These are phyloP conservation scores for Aureobasidium leucospermi DNA, from an alignment of 2,329 filamentous ascomycete species.

Conservation along the genomic window DNA sequence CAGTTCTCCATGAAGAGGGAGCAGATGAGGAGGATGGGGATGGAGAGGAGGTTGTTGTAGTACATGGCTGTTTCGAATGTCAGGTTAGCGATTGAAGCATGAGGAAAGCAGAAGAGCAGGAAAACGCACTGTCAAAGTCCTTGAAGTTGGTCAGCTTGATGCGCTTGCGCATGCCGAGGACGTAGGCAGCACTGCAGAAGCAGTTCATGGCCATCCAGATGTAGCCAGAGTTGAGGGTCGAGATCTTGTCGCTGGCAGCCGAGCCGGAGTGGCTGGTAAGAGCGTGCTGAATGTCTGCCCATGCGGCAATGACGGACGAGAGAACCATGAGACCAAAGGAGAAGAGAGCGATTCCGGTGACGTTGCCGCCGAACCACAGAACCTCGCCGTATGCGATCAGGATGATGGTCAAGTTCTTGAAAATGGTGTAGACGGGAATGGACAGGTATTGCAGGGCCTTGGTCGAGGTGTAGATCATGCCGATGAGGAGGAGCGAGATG, in stretches of 20 bases:
- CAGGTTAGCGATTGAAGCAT: neutral
- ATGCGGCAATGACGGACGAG: conserved; percentile 88
- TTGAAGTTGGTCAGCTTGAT: conserved; percentile 99
- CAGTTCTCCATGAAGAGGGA: conserved; percentile 86
- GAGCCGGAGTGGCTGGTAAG: conserved; percentile 38
- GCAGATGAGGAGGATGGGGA: conserved; percentile 77
- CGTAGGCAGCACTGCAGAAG: conserved; percentile 82
- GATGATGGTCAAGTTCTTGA: conserved; percentile 99
- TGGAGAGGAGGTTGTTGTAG: conserved; percentile 98
- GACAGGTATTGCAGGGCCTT: conserved; percentile 95
- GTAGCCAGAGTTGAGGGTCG: conserved; percentile 88
- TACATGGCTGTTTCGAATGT: conserved; percentile 70
- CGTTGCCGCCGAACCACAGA: conserved; percentile 92
- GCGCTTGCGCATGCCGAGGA: conserved; percentile 92
- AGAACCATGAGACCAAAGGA: conserved; percentile 96
- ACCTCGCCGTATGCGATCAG: conserved; percentile 98
- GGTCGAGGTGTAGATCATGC: conserved; percentile 97
- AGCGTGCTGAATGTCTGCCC: conserved; percentile 91
- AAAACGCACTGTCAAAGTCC: conserved; percentile 89
- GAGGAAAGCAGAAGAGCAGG: neutral
- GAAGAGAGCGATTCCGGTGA: conserved; percentile 78
- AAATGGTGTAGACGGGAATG: conserved; percentile 98
- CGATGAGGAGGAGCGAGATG: conserved; percentile 88
- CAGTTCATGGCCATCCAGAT: conserved; percentile 98
- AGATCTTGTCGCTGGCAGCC: conserved; percentile 63